These are phyloP conservation scores for Fusarium mangiferae DNA, from an alignment of 2,329 filamentous ascomycete genomes.

Conservation along the genomic window DNA sequence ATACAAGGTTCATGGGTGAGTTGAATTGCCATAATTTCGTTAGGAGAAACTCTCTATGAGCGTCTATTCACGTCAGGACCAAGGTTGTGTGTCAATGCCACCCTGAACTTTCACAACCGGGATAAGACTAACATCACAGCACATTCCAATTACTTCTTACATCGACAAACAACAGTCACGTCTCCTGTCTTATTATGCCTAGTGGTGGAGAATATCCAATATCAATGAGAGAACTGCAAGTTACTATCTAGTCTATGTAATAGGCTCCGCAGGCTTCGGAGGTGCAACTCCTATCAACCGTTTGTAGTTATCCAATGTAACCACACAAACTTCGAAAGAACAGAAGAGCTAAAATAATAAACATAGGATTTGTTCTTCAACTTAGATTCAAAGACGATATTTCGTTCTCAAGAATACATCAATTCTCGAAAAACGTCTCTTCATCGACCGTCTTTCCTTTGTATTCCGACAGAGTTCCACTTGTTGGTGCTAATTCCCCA, in stretches of 20 bases:
- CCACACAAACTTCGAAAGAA: not conserved
- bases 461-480: not conserved
- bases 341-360: not conserved
- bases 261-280: constrained; percentile 1
- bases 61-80: not conserved
- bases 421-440: not conserved
- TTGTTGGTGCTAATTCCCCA: constrained; percentile 3
- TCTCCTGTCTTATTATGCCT: not conserved
- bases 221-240: not conserved
- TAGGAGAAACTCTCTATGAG: not conserved
- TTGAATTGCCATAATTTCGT: not conserved
- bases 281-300: not conserved
- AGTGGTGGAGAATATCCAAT: not conserved
- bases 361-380: not conserved
- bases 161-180: not conserved
- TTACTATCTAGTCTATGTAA: not conserved
- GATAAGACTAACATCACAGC: not conserved
- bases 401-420: not conserved
- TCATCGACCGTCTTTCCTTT: not conserved
- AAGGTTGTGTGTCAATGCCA: not conserved
- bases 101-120: not conserved
- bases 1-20: not conserved
- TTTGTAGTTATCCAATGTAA: not conserved
- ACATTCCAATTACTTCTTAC: not conserved
- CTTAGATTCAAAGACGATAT: not conserved